Conservation (phyloP, 73 alveolate genomes). For the Tetrahymena thermophila region DNA sequence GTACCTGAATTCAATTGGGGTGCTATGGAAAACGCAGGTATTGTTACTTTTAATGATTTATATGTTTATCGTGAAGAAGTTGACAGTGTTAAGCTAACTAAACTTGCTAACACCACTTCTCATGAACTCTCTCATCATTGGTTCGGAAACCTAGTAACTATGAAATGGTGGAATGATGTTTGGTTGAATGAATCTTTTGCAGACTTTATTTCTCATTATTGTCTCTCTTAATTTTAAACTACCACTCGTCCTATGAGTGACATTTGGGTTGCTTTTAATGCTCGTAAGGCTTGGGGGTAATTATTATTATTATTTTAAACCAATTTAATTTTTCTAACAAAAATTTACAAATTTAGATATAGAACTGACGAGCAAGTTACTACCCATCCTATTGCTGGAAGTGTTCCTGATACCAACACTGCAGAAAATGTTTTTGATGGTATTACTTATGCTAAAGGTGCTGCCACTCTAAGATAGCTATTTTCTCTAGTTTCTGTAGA, state of each 20-base stretch:
- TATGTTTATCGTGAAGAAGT: slow-evolving; percentile 83
- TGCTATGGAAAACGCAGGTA: slow-evolving; percentile 98
- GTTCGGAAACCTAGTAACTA: slow-evolving; percentile 97
- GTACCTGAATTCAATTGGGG: slow-evolving; percentile 92
- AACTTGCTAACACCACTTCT: slow-evolving; percentile 60
- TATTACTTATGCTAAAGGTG: slow-evolving; percentile 94
- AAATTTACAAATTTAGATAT: not conserved
- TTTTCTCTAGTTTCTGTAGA: slow-evolving; percentile 80
- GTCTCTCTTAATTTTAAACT: slow-evolving; percentile 43
- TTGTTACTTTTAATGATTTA: slow-evolving; percentile 89
- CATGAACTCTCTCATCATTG: slow-evolving; percentile 99
- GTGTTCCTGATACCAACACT: slow-evolving; percentile 79
- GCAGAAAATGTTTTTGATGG: slow-evolving; percentile 94
- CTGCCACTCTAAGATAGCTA: slow-evolving; percentile 85
- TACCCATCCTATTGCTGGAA: slow-evolving; percentile 93
- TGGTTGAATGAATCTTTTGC: slow-evolving; percentile 99
- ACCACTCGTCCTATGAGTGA: slow-evolving; percentile 9
- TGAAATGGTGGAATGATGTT: slow-evolving; percentile 98
- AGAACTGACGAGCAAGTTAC: slow-evolving; percentile 70
- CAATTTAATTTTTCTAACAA: not conserved
- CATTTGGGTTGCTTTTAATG: slow-evolving; percentile 80
- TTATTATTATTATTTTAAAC: not conserved
- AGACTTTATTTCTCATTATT: slow-evolving; percentile 74
- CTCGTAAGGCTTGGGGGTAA: slow-evolving; percentile 84
- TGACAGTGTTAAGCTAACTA: slow-evolving; percentile 23